A percentile compares a stretch with the other conserved stretches of the same genome.
Conservation (phyloP, 805 yeast genomes). For the Suhomyces xylopsoci region DNA sequence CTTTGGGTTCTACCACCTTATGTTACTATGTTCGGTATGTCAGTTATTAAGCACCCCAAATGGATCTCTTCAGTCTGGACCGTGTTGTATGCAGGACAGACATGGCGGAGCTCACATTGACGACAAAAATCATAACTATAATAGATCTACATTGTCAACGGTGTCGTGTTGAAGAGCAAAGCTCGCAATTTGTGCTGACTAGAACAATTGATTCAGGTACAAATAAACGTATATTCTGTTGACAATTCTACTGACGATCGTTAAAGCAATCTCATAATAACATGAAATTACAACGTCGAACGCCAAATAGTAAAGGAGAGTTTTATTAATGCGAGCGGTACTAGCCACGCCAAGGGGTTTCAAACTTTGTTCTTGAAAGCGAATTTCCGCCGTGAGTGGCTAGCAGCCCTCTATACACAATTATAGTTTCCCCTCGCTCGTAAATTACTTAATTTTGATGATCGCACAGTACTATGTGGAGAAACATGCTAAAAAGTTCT, state of each 20-base stretch:
- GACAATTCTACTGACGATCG: neutral
- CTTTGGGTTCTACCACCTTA: neutral
- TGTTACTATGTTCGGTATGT: neutral
- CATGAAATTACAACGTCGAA: neutral
- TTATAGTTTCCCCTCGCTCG: neutral
- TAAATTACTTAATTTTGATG: neutral
- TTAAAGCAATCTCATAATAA: neutral
- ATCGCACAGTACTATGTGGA: neutral
- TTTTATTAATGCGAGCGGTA: neutral
- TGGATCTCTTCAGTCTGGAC: neutral
- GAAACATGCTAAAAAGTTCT: neutral
- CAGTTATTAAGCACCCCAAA: neutral
- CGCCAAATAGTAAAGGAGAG: neutral
- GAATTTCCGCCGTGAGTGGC: neutral
- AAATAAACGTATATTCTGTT: neutral
- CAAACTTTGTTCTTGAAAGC: neutral
- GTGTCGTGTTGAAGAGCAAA: neutral
- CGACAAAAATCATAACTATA: neutral
- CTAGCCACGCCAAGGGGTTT: neutral
- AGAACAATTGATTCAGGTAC: neutral
- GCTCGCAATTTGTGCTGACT: neutral
- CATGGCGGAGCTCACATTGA: neutral
- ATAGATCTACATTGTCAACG: neutral
- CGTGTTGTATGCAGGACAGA: neutral
- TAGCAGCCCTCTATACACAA: neutral